Conservation (phyloP, 495 filamentous ascomycete genomes). For the Penicillium riverlandense region DNA sequence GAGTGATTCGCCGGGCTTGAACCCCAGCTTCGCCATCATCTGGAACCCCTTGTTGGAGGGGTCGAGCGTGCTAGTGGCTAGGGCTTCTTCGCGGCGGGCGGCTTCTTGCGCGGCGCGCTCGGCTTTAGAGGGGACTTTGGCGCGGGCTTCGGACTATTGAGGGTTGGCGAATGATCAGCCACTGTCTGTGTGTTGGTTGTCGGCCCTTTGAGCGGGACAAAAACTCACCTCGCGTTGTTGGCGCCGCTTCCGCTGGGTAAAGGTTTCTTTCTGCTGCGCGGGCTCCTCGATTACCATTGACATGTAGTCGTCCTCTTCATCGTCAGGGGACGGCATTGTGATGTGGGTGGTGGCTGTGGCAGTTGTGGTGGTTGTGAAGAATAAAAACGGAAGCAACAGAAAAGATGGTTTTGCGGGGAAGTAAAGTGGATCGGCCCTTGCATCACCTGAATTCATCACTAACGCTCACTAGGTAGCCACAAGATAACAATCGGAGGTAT, state of each 20-base stretch:
- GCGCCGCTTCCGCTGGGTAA: constrained; percentile 47
- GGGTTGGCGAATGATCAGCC: neutral
- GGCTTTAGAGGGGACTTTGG: constrained; percentile 61
- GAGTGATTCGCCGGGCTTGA: constrained; percentile 62
- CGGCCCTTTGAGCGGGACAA: too few species aligned
- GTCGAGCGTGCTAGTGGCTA: constrained; percentile 60
- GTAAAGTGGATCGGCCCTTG: neutral
- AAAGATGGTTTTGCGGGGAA: neutral
- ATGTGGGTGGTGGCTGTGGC: neutral
- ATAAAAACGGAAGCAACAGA: neutral
- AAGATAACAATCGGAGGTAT: too few species aligned
- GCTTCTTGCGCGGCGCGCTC: constrained; percentile 67
- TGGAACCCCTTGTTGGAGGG: constrained; percentile 71
- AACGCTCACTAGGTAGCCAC: too few species aligned
- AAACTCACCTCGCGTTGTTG: constrained; percentile 45
- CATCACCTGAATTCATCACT: too few species aligned
- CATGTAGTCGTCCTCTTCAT: constrained; percentile 60
- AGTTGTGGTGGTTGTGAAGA: neutral
- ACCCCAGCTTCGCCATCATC: constrained; percentile 98
- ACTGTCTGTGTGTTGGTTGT: neutral
- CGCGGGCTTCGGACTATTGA: constrained; percentile 36
- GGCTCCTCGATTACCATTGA: constrained; percentile 54
- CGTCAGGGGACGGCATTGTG: constrained; percentile 12
- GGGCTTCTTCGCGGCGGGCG: constrained; percentile 63
- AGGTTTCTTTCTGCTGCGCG: constrained; percentile 42